phyloP scores from a whole-genome alignment of 208 protist genomes.

The Porcisia hertigi region DNA sequence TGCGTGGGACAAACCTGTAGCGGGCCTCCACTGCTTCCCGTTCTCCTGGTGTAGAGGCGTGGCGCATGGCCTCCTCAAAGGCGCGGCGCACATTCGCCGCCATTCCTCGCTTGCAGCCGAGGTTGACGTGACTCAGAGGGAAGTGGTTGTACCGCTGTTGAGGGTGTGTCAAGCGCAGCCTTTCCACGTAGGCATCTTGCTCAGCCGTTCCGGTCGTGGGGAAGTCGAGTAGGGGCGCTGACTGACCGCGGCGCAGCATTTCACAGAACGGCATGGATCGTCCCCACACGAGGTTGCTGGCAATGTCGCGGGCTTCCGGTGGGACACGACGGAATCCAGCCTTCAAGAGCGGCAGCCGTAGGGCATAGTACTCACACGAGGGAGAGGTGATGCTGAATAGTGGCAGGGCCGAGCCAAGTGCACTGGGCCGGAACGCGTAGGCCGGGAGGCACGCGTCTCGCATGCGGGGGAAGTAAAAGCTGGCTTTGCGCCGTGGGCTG shows the following conservation, averaged over 20 bases:
- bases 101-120: conserved; percentile 89
- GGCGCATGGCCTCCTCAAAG: conserved; percentile 4
- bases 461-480: conserved; percentile 83
- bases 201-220: conserved; percentile 9
- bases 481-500: conserved; percentile 64
- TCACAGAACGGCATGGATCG: conserved; percentile 57
- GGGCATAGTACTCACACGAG: conserved; percentile 95
- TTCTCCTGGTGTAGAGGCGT: conserved; percentile 5
- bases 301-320: conserved; percentile 20
- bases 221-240: not conserved
- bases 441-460: conserved; percentile 29
- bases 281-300: conserved; percentile 77
- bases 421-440: conserved; percentile 33
- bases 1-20: conserved; percentile 74
- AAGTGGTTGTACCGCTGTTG: conserved; percentile 89
- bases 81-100: conserved; percentile 46
- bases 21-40: conserved; percentile 3
- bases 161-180: conserved; percentile 18
- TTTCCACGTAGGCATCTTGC: conserved; percentile 15
- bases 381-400: conserved; percentile 79
- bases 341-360: conserved; percentile 91
- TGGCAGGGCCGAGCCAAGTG: conserved; percentile 59
- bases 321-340: conserved; percentile 77
- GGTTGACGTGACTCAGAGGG: conserved; percentile 70
- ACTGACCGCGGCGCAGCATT: conserved; percentile 9